Base-by-base conservation (phyloP, 2,329 filamentous ascomycete species). In the Fusarium falciforme region DNA sequence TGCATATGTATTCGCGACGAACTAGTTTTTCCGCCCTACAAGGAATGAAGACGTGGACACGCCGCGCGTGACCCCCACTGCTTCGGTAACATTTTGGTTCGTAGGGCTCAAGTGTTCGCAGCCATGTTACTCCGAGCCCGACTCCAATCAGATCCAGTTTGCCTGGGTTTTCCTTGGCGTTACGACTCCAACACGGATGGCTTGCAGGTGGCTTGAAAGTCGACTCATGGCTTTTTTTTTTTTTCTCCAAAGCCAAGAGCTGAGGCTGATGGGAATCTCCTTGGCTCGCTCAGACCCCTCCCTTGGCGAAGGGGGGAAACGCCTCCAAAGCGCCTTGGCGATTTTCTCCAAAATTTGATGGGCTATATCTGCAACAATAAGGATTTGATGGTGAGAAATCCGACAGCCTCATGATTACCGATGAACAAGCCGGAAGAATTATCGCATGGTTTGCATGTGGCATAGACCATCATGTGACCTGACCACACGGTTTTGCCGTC, bases 11-110 rank as follows among this genome's bases (percentile, higher is more conserved):
- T 47, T 61, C 20, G 42, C 25, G 52, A 68, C 64, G 27, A 42
- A 27, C 20, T 16, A 52, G 61, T 69, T 69, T 69, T 68, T 44
- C 64, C 64, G 67, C 59, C 49, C 49, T 49, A 38, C 49, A 58
- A 42, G 25, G 40, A 27, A 58, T 27, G 49, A 67, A 49, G 47
- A 29, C 17, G 29, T 42, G 35, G 20, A 58, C 38, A 17, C 57
- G 17, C 22, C 33, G 22, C 11, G 17, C n/a, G 52, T 20, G 22
- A 63, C 25, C 22, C 35, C 49, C 67, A 68, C 64, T 54, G 17
- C 25, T 49, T 25, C 14, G 8, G 7, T 47, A 47, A 47, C 42
- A 47, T 29, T n/a, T 22, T 27, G 11, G 54, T 2, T 6, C 5
- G 29, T 38, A 54, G 25, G 60, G 60, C 29, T 61, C 27, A 47